Evolutionary conservation across 768 basidiomycete species (phyloP), one percentile per base, ranked within the genome.

Genomic region (Lepiota brunneoincarnata): DNA sequence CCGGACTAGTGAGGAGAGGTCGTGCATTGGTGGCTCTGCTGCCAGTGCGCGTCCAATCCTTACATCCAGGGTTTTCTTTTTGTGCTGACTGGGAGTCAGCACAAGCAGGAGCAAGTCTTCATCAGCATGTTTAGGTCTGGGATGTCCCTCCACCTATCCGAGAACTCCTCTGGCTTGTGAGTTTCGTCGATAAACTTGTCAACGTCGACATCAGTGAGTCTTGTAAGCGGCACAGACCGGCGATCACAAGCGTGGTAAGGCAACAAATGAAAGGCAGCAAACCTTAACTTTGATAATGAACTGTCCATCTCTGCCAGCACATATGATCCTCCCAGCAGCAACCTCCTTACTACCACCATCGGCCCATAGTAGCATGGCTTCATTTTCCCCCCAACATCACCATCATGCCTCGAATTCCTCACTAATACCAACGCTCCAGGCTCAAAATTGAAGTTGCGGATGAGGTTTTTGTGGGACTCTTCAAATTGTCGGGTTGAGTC

Each of bases 341-440:
- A 31, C 11, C 60, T 53, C n/a, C 57, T 18, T 3, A 72, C 38
- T 0, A 75, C 67, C 2, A 67, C 48, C 31, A 66, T 63, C 0
- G 73, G 73, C 10, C 72, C 73, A 6, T 67, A 50, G 50, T 74
- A 74, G 6, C 64, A 20, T n/a, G 64, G 59, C 20, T 59, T 59
- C 4, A 62, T 60, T 39, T 73, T 75, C 2, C 54, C 14, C 20
- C 62, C 59, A 2, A 69, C 49, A 0, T 65, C 58, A n/a, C 56
- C 62, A 15, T 69, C 63, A 4, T 66, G 39, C 1, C 49, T 15
- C 4, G 66, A 64, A 51, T 77, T 75, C 1, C 64, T 45, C 0
- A 73, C 59, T 0, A 77, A 55, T 0, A 73, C 69, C 0, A 75
- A 54, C 1, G 61, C 57, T 24, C 72, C 71, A 2, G 48, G 52